Percentiles rank a stretch among this genome's conserved stretches.
Conservation (phyloP, 2,329 filamentous ascomycete species). For the Pezicula carpinea region DNA sequence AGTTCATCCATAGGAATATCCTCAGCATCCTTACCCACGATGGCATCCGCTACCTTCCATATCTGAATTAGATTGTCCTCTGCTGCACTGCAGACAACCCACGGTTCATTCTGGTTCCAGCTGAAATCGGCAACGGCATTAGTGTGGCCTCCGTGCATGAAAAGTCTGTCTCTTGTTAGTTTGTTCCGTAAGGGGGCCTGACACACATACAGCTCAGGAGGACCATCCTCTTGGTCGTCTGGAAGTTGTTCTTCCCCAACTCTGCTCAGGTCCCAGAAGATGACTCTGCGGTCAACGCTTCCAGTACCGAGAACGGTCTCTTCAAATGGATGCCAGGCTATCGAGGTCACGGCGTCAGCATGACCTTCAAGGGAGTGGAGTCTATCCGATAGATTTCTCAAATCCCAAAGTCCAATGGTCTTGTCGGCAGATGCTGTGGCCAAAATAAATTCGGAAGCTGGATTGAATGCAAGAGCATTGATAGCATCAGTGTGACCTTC, state of each 20-base stretch:
- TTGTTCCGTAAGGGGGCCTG: neutral
- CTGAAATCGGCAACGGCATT: conserved; percentile 95
- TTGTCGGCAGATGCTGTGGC: conserved; percentile 95
- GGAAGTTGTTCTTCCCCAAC: conserved; percentile 92
- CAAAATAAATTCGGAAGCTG: conserved; percentile 80
- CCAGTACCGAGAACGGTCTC: conserved; percentile 83
- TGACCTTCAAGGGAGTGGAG: conserved; percentile 88
- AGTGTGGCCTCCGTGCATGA: conserved; percentile 98
- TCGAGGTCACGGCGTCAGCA: conserved; percentile 80
- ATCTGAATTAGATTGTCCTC: conserved; percentile 97
- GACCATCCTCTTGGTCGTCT: conserved; percentile 91
- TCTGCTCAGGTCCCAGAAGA: conserved; percentile 93
- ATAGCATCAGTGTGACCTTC: conserved; percentile 86
- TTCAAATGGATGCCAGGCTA: conserved; percentile 93
- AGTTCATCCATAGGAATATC: conserved; percentile 75
- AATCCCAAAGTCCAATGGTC: conserved; percentile 91
- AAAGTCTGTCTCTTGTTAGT: conserved; percentile 52
- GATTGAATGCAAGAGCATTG: conserved; percentile 94
- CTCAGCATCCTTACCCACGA: conserved; percentile 71
- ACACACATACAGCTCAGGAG: conserved; percentile 77
- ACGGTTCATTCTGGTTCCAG: conserved; percentile 96
- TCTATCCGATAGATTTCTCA: conserved; percentile 85
- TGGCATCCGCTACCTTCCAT: conserved; percentile 81
- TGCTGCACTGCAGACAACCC: conserved; percentile 91
- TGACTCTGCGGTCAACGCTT: conserved; percentile 87